A percentile compares a stretch with the other conserved stretches of the same genome.
phyloP scores from a whole-genome alignment of 441 rosid species.

The Populus hybrid region DNA sequence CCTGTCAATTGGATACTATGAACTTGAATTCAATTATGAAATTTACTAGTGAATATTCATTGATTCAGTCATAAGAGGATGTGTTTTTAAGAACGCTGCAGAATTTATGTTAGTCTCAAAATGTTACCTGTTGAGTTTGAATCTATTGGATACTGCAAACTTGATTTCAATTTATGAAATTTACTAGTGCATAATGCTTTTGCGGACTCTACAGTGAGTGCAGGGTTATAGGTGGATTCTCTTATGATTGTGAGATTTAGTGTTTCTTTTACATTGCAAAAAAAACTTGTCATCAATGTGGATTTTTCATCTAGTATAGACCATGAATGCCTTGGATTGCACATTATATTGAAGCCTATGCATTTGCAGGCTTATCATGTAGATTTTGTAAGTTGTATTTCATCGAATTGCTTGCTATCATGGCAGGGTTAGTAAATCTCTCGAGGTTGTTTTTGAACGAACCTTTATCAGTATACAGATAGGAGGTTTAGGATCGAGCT shows the following conservation, averaged over 20 bases:
- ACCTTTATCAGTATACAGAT: background rate
- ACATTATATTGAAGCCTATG: background rate
- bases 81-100: too few species aligned
- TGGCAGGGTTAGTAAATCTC: background rate
- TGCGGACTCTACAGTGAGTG: background rate
- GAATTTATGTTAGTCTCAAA: too few species aligned
- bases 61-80: too few species aligned
- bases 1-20: too few species aligned
- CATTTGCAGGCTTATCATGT: background rate
- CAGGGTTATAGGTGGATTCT: background rate
- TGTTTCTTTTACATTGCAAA: background rate
- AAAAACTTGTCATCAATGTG: too few species aligned
- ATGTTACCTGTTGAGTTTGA: too few species aligned
- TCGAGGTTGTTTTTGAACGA: background rate
- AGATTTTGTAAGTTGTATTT: background rate
- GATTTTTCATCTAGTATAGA: background rate
- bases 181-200: background rate
- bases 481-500: background rate
- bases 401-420: background rate
- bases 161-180: background rate
- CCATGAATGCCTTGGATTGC: background rate
- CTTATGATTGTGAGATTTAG: background rate
- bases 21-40: background rate
- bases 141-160: background rate
- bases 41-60: background rate